These are phyloP conservation scores for Ochetophila trinervis DNA, from an alignment of 306 rosid genomes.

Conservation along the genomic window DNA sequence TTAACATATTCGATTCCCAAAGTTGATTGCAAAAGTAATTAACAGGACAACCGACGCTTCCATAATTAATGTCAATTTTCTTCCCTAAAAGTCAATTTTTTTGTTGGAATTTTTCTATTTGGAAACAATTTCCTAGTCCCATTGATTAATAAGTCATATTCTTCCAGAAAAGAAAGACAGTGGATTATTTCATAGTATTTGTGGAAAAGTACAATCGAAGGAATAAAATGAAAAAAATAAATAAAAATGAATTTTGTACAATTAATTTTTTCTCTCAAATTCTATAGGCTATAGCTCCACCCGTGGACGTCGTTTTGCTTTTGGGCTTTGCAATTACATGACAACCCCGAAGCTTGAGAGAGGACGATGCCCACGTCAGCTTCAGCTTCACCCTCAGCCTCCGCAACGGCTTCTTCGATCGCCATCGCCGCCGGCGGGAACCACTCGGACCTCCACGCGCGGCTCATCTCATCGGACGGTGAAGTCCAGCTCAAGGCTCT, in stretches of 20 bases:
- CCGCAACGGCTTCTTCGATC: not conserved
- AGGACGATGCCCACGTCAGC: slow-evolving; percentile 58
- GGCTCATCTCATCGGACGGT: slow-evolving; percentile 57
- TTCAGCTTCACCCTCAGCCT: slow-evolving; percentile 8
- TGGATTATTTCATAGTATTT: no score
- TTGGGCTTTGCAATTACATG: slow-evolving; percentile 38
- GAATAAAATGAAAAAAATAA: not conserved
- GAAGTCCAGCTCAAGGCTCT: slow-evolving; percentile 73
- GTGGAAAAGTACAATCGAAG: no score
- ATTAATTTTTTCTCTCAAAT: no score
- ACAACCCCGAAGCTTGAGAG: slow-evolving; percentile 35
- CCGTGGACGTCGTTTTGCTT: slow-evolving; percentile 22
- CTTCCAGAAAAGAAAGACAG: no score
- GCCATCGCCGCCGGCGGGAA: slow-evolving; percentile 20
- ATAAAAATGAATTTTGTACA: no score
- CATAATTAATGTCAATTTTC: no score
- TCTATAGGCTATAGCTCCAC: not conserved
- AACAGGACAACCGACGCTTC: slow-evolving; percentile 12
- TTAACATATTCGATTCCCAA: no score
- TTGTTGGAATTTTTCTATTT: no score
- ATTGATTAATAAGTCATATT: no score
- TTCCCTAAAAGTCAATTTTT: no score
- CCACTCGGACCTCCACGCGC: slow-evolving; percentile 60
- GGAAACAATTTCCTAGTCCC: no score
- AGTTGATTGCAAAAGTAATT: slow-evolving; percentile 37